Percentiles rank a stretch among this genome's conserved stretches.
These are phyloP conservation scores for Auricularia heimuer DNA, from an alignment of 768 basidiomycete genomes.

Conservation along the genomic window DNA sequence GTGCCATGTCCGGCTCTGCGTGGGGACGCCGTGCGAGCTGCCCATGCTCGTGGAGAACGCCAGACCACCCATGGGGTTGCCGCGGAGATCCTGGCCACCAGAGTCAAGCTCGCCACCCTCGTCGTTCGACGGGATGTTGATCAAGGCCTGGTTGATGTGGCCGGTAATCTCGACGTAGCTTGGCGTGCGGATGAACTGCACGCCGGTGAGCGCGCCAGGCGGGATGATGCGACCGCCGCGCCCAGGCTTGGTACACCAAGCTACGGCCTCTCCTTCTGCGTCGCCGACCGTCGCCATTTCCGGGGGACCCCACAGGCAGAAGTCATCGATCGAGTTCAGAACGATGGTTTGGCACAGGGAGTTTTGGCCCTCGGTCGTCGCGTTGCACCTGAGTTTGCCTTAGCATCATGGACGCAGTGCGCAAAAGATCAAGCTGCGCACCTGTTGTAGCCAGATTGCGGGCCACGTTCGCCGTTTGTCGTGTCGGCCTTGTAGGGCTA, in stretches of 20 bases:
- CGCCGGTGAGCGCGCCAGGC: constrained; percentile 46
- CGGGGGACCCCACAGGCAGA: constrained; percentile 56
- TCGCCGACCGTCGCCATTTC: constrained; percentile 46
- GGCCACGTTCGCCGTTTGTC: constrained; percentile 9
- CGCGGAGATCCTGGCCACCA: constrained; percentile 25
- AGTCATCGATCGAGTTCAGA: constrained; percentile 24
- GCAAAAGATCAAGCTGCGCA: too few species aligned
- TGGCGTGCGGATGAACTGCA: constrained; percentile 52
- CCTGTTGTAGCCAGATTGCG: constrained; percentile 6
- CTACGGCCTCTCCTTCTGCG: constrained; percentile 60
- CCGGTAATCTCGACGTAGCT: constrained; percentile 55
- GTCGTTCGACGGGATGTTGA: constrained; percentile 35
- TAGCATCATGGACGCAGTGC: too few species aligned
- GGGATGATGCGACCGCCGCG: constrained; percentile 65
- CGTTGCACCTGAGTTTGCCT: background rate
- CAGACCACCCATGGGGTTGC: constrained; percentile 27
- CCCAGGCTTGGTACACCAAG: constrained; percentile 66
- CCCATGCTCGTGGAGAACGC: constrained; percentile 37
- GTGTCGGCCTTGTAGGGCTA: constrained; percentile 11
- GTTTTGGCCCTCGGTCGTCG: constrained; percentile 4
- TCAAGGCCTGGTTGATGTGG: constrained; percentile 47
- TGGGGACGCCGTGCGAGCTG: constrained; percentile 28
- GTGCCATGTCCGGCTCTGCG: constrained; percentile 14
- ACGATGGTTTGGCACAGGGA: constrained; percentile 6
- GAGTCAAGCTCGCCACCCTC: constrained; percentile 26